Base-by-base conservation (phyloP, 495 filamentous ascomycete genomes). In the Lophiostoma macrostomum region DNA sequence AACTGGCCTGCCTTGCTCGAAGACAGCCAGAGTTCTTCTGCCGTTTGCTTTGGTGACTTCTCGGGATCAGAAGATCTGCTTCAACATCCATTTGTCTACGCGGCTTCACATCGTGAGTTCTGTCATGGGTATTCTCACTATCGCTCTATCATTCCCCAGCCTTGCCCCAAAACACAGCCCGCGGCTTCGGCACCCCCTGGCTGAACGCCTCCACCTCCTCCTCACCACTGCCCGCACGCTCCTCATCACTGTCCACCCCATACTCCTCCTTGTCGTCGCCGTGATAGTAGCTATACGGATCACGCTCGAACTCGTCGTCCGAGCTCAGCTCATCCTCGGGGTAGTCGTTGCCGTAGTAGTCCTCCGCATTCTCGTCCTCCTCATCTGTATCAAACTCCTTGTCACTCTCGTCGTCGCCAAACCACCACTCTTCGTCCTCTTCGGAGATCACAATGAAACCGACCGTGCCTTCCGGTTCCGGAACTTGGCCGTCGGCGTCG, bases 261-360 rank as follows among this genome's bases (percentile, higher is more conserved):
- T 68, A 81, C 20, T 80, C 76, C 49, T 84, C 80, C 28, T 82
- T 76, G 41, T 82, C 79, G 16, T 75, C 77, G 4, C 67, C 68
- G 11, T 61, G 61, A 22, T 67, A 63, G 60, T 77, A 78, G 22
- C 74, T 69, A 46, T 81, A 78, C 19, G 76, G 65, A 13, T 71
- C 69, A 34, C 73, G 67, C 40, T 75, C 77, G 24, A 69, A 70
- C 49, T 85, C 80, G 44, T 84, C 81, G 20, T 78, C 76, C 19
- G 71, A 75, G 10, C 72, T 76, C 5, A 83, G 59, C 45, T 86
- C 82, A 41, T 86, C 82, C 42, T 86, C 82, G 0, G 82, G 82
- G 55, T 86, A 86, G 51, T 86, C 82, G 51, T 82, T 82, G 45
- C 75, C 80, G 39, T 82, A 81, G 60, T 78, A 81, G 55, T 81